Conservation (phyloP, 768 basidiomycete species). For the Lactarius sp. region DNA sequence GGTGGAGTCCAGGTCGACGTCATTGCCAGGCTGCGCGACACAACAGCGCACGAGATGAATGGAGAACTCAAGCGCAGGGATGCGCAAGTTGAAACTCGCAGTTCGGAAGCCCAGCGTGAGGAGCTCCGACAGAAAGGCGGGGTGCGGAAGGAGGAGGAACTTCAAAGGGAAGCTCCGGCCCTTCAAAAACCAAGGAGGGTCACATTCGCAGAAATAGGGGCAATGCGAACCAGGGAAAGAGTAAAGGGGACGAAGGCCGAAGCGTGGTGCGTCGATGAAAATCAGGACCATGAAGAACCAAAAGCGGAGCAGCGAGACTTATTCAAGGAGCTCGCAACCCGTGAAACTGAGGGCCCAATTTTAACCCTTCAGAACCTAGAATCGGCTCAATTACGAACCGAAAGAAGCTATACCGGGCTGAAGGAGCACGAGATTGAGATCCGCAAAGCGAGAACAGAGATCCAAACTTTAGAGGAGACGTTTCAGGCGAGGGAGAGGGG, state of each 20-base stretch:
- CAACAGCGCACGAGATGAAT: neutral
- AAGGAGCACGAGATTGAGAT: constrained; percentile 1
- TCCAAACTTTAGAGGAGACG: neutral
- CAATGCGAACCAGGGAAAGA: neutral
- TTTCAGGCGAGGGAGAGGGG: neutral
- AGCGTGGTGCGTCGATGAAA: neutral
- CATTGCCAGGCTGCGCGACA: neutral
- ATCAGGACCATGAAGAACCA: neutral
- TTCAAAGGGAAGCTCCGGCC: no score
- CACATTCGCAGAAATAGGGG: neutral
- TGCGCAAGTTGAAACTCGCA: no score
- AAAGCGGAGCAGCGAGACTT: neutral
- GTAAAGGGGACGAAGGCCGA: neutral
- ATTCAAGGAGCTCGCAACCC: neutral
- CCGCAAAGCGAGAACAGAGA: neutral
- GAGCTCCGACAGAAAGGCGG: neutral
- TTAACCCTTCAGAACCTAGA: neutral
- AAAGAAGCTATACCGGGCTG: neutral
- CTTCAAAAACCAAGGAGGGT: neutral
- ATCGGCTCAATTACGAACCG: neutral
- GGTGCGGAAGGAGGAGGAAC: no score
- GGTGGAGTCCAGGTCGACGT: neutral
- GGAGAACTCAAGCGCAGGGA: neutral
- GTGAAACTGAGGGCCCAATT: neutral
- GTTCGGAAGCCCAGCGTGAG: no score